Evolutionary conservation across 1,284 basidiomycete genomes (phyloP), one percentile per base, ranked within the genome.

Genomic region (Gomphus sp.): DNA sequence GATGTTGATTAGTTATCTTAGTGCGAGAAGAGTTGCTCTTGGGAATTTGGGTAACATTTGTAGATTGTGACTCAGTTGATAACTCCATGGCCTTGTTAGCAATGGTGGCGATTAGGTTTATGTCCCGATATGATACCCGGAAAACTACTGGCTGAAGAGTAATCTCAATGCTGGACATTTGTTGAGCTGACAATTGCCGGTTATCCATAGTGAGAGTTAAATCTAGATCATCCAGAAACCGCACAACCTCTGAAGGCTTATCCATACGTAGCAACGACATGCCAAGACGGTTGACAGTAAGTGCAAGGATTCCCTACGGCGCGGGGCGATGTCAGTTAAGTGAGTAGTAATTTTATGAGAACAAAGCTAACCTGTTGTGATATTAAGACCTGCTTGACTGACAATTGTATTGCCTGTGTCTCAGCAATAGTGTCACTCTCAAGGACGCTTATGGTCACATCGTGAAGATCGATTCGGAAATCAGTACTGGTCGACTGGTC

Each of bases 231-330:
- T 99, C 97, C 64, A 99, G 76, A 74, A 99, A 93, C 44, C 93
- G 85, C 49, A 96, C 88, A 47, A 83, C 86, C 63, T 99, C 96
- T 3, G 85, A 78, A 45, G 83, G 79, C 62, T 82, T 81, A 64
- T 91, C 91, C 94, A 99, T 99, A 31, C 80, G 80, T 62, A 88
- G 85, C 48, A 99, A 79, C 16, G 94, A 98, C 94, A 99, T 98
- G 47, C 96, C 97, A 10, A 98, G 78, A 56, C 82, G 82, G 60
- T 82, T 85, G 44, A 99, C 76, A 59, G 84, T 92, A 62, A 99
- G 74, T 0, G 93, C 91, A 63, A 95, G 69, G 39, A 96, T 84
- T 18, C 87, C 87, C 87, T 93, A 59, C 3, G 59, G 28, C 37
- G 54, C 65, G 54, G 12, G 11, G 25, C 28, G 10, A 25, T 47